These are phyloP conservation scores for Castanopsis chinensis DNA, from an alignment of 306 rosid genomes.

Conservation along the genomic window DNA sequence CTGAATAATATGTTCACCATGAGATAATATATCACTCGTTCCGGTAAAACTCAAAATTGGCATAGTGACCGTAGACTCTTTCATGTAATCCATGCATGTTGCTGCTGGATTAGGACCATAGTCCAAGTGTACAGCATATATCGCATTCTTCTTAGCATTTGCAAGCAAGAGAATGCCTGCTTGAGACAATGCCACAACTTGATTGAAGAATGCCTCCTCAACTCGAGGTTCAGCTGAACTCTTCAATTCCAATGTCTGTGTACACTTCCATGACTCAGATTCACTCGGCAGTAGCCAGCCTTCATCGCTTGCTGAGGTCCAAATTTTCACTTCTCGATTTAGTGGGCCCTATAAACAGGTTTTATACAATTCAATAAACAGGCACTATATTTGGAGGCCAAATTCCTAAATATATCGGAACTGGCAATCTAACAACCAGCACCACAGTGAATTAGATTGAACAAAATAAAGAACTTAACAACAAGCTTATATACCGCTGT, in stretches of 20 bases:
- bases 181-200: slow-evolving; percentile 80
- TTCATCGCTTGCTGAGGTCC: slow-evolving; percentile 86
- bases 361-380: slow-evolving; percentile 8
- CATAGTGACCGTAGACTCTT: slow-evolving; percentile 94
- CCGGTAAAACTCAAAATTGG: slow-evolving; percentile 98
- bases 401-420: background rate
- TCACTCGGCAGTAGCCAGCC: slow-evolving; percentile 94
- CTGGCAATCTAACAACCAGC: background rate
- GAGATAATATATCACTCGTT: slow-evolving; percentile 75
- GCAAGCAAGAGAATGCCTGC: slow-evolving; percentile 98
- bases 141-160: slow-evolving; percentile 98
- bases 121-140: slow-evolving; percentile 88
- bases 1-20: slow-evolving; percentile 79
- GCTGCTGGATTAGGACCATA: slow-evolving; percentile 82
- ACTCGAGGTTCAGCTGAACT: slow-evolving; percentile 73
- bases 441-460: background rate
- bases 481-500: slow-evolving; percentile 65
- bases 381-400: background rate
- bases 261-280: slow-evolving; percentile 87
- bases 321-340: slow-evolving; percentile 89
- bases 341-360: slow-evolving; percentile 65
- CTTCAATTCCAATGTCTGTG: slow-evolving; percentile 79
- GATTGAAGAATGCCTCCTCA: slow-evolving; percentile 93
- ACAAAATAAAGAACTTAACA: background rate
- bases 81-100: slow-evolving; percentile 86